phyloP scores from a whole-genome alignment of 164 flowering plant genomes.

The Magnolia kwangsiensis region DNA sequence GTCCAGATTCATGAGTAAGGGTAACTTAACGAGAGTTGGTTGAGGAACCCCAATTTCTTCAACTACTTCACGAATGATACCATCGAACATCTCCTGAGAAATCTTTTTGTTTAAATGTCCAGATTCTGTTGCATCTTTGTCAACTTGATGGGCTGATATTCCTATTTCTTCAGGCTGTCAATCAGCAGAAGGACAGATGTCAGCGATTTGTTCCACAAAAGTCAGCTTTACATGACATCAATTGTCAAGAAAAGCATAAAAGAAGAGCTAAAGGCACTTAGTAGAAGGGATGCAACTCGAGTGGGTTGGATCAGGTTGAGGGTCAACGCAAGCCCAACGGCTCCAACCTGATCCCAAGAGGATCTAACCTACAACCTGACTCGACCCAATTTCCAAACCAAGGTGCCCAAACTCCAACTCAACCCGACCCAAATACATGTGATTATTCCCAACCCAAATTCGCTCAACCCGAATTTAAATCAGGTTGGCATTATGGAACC shows the following conservation, averaged over 20 bases:
- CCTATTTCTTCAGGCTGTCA: conserved; percentile 86
- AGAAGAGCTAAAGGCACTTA: background rate
- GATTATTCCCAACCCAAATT: too few relatives aligned
- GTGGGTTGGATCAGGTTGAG: too few relatives aligned
- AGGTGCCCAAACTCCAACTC: too few relatives aligned
- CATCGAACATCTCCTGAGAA: conserved; percentile 93
- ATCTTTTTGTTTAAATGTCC: conserved; percentile 40
- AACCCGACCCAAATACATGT: too few relatives aligned
- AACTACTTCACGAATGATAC: conserved; percentile 91
- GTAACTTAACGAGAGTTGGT: conserved; percentile 53
- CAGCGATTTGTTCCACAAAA: background rate
- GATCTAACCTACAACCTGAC: too few relatives aligned
- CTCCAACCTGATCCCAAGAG: too few relatives aligned
- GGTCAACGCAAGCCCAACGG: too few relatives aligned
- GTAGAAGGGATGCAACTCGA: background rate
- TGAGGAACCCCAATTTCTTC: conserved; percentile 96
- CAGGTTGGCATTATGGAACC: too few relatives aligned
- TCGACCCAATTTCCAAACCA: too few relatives aligned
- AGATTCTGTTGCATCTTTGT: conserved; percentile 19
- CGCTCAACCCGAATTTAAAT: too few relatives aligned
- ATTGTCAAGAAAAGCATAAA: background rate
- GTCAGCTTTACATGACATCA: background rate
- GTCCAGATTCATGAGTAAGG: conserved; percentile 4
- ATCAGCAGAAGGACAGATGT: background rate
- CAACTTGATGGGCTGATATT: conserved; percentile 40